Evolutionary conservation across 2,329 filamentous ascomycete genomes (phyloP).

Genomic region (Taxawa tesnikishii): DNA sequence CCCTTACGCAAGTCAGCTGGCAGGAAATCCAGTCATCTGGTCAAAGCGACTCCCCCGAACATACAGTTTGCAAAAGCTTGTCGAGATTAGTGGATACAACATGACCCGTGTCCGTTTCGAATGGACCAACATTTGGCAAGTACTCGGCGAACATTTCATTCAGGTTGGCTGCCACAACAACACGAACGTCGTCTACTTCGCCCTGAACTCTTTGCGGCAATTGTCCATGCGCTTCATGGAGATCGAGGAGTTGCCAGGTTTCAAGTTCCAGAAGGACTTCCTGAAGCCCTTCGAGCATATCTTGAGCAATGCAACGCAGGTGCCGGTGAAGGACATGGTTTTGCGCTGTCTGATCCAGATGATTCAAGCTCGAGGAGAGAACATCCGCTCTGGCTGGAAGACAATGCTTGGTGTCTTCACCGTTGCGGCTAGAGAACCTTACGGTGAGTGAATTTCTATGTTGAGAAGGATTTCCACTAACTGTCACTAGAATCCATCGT

Average conservation of each 20-base stretch:
- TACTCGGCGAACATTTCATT: conserved; percentile 97
- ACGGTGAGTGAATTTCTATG: conserved; percentile 39
- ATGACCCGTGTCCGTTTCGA: conserved; percentile 98
- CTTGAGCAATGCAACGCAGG: conserved; percentile 80
- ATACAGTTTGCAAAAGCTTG: conserved; percentile 94
- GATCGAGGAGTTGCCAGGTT: conserved; percentile 91
- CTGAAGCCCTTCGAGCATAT: conserved; percentile 97
- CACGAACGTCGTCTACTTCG: conserved; percentile 94
- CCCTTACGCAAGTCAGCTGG: conserved; percentile 93
- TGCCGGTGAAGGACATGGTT: conserved; percentile 95
- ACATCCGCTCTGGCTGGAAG: conserved; percentile 95
- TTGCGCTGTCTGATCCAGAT: conserved; percentile 94
- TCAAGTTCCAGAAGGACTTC: conserved; percentile 99
- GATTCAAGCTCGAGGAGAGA: conserved; percentile 93
- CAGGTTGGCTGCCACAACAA: conserved; percentile 94
- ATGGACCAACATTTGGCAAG: conserved; percentile 95
- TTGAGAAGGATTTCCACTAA: conserved; percentile 3
- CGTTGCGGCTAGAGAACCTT: conserved; percentile 81
- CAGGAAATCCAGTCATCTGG: conserved; percentile 97
- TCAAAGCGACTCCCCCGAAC: conserved; percentile 91
- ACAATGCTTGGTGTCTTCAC: conserved; percentile 99
- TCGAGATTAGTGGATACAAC: conserved; percentile 99
- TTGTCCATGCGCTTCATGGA: conserved; percentile 99
- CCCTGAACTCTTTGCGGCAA: conserved; percentile 86
- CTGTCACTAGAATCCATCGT: conserved; percentile 65